Percentiles rank a stretch among this genome's conserved stretches.
Evolutionary conservation across 1,284 basidiomycete species (phyloP).

Genomic region (Anthracocystis panici-leucophaei): DNA sequence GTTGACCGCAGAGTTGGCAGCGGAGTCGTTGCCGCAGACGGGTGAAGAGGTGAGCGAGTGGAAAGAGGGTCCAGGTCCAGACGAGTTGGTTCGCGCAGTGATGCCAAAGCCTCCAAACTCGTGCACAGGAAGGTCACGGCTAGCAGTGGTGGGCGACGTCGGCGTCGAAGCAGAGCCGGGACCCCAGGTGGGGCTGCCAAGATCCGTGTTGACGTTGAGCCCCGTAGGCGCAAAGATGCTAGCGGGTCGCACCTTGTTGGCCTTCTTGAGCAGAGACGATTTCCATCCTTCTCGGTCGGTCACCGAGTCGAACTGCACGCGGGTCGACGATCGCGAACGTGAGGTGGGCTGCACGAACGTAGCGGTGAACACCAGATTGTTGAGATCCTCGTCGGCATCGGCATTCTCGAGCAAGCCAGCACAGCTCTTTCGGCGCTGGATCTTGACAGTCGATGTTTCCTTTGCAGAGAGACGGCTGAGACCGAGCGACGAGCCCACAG

Average conservation of each 20-base stretch:
- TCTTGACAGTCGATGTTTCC: slow-evolving; percentile 57
- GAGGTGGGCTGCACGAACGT: slow-evolving; percentile 44
- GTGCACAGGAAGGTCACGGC: slow-evolving; percentile 32
- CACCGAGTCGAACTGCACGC: slow-evolving; percentile 23
- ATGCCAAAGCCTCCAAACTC: slow-evolving; percentile 37
- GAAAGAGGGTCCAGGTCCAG: slow-evolving; percentile 11
- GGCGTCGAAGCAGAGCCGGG: slow-evolving; percentile 40
- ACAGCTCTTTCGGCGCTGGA: slow-evolving; percentile 54
- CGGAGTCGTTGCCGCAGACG: slow-evolving; percentile 26
- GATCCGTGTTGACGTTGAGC: slow-evolving; percentile 37
- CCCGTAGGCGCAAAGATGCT: slow-evolving; percentile 44
- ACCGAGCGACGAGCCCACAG: slow-evolving; percentile 60
- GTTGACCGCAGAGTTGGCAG: slow-evolving; percentile 29
- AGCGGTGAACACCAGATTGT: slow-evolving; percentile 47
- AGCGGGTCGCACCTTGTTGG: slow-evolving; percentile 34
- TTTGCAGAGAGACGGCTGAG: slow-evolving; percentile 48
- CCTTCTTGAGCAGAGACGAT: slow-evolving; percentile 46
- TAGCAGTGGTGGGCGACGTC: slow-evolving; percentile 28
- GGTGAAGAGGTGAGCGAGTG: slow-evolving; percentile 44
- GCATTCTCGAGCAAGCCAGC: slow-evolving; percentile 51
- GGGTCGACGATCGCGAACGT: slow-evolving; percentile 41
- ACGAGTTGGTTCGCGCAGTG: slow-evolving; percentile 14
- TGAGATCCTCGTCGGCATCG: slow-evolving; percentile 29
- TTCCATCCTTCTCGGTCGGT: slow-evolving; percentile 44
- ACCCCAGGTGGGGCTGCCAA: slow-evolving; percentile 33